Percentiles rank a stretch among this genome's conserved stretches.
Evolutionary conservation across 202 grass and related monocot species (phyloP).

Genomic region (Panicum virgatum): DNA sequence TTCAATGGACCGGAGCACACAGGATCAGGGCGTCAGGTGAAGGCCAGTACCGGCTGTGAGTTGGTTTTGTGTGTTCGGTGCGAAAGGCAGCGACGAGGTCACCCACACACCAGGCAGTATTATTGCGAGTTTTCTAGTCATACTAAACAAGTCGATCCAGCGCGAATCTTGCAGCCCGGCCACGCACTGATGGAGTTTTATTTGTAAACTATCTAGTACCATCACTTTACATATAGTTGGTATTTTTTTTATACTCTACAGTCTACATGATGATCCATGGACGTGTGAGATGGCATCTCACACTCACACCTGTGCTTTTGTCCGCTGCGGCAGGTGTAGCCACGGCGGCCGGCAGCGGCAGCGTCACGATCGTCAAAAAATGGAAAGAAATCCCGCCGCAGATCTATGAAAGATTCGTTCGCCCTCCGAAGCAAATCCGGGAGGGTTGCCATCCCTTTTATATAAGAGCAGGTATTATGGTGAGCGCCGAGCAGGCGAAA

Average conservation of each 20-base stretch:
- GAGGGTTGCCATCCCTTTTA: background rate
- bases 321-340: background rate
- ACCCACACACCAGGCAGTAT: no score
- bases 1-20: conserved; percentile 19
- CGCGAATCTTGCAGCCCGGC: conserved; percentile 5
- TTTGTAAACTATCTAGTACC: background rate
- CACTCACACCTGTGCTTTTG: background rate
- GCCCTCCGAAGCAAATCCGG: conserved; percentile 2
- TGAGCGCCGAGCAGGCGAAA: no score
- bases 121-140: background rate
- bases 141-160: background rate
- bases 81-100: background rate
- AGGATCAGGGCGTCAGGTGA: background rate
- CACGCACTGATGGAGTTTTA: background rate
- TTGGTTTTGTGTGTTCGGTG: no score
- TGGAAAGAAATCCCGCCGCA: background rate
- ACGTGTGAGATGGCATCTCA: conserved; percentile 23
- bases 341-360: background rate
- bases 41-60: no score
- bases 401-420: conserved; percentile 33
- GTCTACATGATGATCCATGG: no score
- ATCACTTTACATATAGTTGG: background rate
- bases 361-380: background rate
- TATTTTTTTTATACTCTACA: background rate
- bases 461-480: no score